Conservation (phyloP, 768 basidiomycete species). For the Guyanaporus albipodus region DNA sequence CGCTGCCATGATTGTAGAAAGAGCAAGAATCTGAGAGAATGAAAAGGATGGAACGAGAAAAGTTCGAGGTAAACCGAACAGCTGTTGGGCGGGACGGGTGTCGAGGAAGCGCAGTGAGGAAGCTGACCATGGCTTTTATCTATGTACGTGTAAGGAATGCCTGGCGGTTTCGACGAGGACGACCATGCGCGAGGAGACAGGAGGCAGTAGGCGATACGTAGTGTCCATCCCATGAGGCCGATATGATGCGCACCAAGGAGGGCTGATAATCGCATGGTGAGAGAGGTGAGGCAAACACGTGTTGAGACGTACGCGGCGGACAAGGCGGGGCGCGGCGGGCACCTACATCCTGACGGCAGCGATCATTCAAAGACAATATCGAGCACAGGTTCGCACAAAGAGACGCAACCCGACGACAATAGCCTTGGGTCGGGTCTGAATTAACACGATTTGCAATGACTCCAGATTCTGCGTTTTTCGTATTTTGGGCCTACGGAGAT, state of each 20-base stretch:
- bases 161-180: slow-evolving; percentile 36
- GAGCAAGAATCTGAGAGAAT: neutral
- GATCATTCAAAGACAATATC: slow-evolving; percentile 1
- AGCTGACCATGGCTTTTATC: slow-evolving; percentile 20
- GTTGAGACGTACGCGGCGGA: slow-evolving; percentile 9
- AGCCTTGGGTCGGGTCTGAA: neutral
- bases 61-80: slow-evolving; percentile 8
- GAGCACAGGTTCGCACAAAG: slow-evolving; percentile 16
- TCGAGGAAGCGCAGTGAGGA: slow-evolving; percentile 20
- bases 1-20: slow-evolving; percentile 26
- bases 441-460: neutral
- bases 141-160: slow-evolving; percentile 29
- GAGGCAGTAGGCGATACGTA: slow-evolving; percentile 16
- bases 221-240: slow-evolving; percentile 20
- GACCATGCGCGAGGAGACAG: slow-evolving; percentile 28
- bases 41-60: slow-evolving; percentile 3
- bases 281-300: slow-evolving; percentile 31
- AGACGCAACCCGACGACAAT: slow-evolving; percentile 2
- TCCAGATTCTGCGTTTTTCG: neutral
- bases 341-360: slow-evolving; percentile 8
- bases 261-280: slow-evolving; percentile 35
- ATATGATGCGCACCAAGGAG: slow-evolving; percentile 31
- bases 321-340: slow-evolving; percentile 16
- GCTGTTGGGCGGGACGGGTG: slow-evolving; percentile 13
- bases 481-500: slow-evolving; percentile 18